Evolutionary conservation across 148 eudicot species (phyloP).

Genomic region (Drosera capensis): DNA sequence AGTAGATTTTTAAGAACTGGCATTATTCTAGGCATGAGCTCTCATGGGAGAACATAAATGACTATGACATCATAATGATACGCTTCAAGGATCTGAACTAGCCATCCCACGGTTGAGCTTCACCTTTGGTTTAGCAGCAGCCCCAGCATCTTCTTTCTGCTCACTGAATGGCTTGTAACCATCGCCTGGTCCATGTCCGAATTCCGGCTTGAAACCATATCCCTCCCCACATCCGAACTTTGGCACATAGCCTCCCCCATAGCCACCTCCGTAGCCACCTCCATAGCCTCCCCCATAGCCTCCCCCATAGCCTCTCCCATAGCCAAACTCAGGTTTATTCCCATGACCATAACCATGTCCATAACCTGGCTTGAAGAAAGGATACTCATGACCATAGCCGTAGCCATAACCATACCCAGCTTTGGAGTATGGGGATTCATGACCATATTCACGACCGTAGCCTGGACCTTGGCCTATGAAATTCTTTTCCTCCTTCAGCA

Average conservation of each 20-base stretch:
- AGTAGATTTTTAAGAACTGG: no score
- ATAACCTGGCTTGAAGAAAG: background rate
- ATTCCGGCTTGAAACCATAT: background rate
- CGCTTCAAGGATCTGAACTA: no score
- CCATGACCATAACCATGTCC: background rate
- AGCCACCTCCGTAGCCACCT: background rate
- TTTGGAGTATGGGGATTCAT: background rate
- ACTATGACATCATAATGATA: no score
- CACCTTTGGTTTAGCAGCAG: background rate
- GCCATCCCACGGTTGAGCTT: no score
- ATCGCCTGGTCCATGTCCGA: background rate
- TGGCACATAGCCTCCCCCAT: background rate
- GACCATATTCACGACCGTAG: background rate
- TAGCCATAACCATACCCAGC: background rate
- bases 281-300: no score
- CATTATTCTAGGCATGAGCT: no score
- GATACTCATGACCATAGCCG: background rate
- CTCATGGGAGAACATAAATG: background rate
- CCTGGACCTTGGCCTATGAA: background rate
- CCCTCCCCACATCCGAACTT: background rate
- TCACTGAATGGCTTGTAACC: background rate
- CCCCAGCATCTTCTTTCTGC: background rate
- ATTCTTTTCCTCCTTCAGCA: background rate
- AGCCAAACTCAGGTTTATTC: background rate
- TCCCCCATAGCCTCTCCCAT: background rate